Evolutionary conservation across 306 rosid genomes (phyloP), one percentile per base, ranked within the genome.

Genomic region (Lathyrus aphaca): DNA sequence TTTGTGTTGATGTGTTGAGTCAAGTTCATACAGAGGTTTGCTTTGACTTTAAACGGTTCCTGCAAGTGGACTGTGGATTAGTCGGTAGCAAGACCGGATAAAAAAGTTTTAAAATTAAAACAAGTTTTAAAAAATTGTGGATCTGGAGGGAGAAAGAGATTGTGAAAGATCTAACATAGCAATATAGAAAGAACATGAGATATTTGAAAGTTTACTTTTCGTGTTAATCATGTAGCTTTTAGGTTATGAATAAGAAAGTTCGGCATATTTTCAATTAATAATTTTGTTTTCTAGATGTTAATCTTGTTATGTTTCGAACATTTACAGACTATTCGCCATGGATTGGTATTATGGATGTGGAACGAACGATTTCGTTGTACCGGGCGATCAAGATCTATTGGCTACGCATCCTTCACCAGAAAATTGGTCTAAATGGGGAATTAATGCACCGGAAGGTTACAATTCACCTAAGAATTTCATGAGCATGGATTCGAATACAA

Each of bases 391-490:
- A 71, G 86, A 79, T 19, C 51, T 79, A 10, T 39, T 84, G 66
- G 91, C 88, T 42, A 79, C 81, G 64, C 74, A 77, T 71, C 89
- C 87, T 53, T 88, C 92, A 55, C 82, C 90, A 0, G 92, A 85
- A 6, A 81, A 76, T 49, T 86, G 95, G 92, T 78, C 86, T 19
- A 80, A 75, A 39, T 91, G 95, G 95, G 97, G 85, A 79, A 74
- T 83, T 17, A 63, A 72, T 42, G 74, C 67, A 55, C 56, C 84
- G 3, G 84, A 84, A 67, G 64, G 74, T 27, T 78, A 68, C 61
- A 70, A 66, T 73, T 72, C 84, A 5, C 64, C 83, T 15, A 27
- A 75, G 53, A 78, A 81, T 30, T 64, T 29, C 66, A 65, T 71
- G 35, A 46, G 13, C 59, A 74, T 46, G 77, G 80, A 84, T 57